Percentiles rank a stretch among this genome's conserved stretches.
phyloP scores from a whole-genome alignment of 2,329 filamentous ascomycete genomes.

The Hymenoscyphus fructigenus region DNA sequence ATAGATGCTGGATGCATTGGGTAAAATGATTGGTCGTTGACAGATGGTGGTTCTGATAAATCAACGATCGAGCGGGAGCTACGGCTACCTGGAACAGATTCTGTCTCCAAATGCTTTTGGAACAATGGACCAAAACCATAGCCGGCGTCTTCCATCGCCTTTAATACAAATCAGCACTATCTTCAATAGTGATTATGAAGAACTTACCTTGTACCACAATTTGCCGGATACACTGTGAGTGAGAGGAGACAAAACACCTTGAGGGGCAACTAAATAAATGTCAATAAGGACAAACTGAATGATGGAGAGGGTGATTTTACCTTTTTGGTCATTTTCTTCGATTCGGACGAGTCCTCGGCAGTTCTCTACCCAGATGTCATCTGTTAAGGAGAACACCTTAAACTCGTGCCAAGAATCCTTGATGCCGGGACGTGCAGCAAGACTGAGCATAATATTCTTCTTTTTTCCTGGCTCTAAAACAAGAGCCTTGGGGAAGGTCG shows the following conservation, averaged over 20 bases:
- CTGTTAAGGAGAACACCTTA: slow-evolving; percentile 28
- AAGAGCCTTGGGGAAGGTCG: slow-evolving; percentile 13
- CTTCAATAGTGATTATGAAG: too few species aligned
- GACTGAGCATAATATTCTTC: slow-evolving; percentile 5
- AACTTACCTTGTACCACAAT: slow-evolving; percentile 24
- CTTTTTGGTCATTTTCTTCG: slow-evolving; percentile 19
- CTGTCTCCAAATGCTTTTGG: slow-evolving; percentile 21
- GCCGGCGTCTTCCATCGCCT: slow-evolving; percentile 25
- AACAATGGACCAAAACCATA: slow-evolving; percentile 28
- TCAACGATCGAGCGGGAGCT: slow-evolving; percentile 8
- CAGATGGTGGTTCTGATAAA: slow-evolving; percentile 7
- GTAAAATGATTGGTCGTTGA: slow-evolving; percentile 15
- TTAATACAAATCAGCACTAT: too few species aligned
- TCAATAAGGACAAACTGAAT: not conserved
- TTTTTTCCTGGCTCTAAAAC: slow-evolving; percentile 10
- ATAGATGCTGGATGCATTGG: slow-evolving; percentile 21
- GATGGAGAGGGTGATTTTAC: too few species aligned
- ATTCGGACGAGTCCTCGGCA: slow-evolving; percentile 13
- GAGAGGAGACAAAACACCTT: slow-evolving; percentile 1
- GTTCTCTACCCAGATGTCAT: slow-evolving; percentile 26
- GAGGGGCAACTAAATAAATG: not conserved
- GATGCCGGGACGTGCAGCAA: not conserved
- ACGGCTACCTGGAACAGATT: slow-evolving; percentile 1
- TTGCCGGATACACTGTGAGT: not conserved
- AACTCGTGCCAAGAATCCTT: slow-evolving; percentile 32